Percentiles rank a stretch among this genome's conserved stretches.
phyloP scores from a whole-genome alignment of 129 eudicot genomes.

The Silybum marianum region DNA sequence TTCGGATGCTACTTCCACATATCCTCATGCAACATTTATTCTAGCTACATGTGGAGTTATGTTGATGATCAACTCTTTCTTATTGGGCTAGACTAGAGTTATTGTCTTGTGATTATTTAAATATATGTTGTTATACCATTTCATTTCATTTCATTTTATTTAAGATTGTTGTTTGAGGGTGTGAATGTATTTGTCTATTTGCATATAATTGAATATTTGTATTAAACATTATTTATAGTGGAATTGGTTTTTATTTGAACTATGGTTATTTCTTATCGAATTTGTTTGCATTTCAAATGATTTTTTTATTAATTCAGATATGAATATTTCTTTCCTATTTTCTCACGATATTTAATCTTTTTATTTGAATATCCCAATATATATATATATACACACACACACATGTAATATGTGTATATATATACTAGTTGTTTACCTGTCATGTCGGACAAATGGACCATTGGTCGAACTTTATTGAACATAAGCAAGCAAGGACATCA shows the following conservation, averaged over 20 bases:
- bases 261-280: not conserved
- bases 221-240: not conserved
- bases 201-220: not conserved
- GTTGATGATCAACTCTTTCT: slow-evolving; percentile 35
- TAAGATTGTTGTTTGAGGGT: slow-evolving; percentile 12
- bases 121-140: slow-evolving; percentile 3
- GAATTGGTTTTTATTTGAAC: not conserved
- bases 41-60: slow-evolving; percentile 42
- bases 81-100: not conserved
- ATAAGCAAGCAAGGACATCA: not conserved
- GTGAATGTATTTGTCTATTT: slow-evolving; percentile 3
- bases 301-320: no score
- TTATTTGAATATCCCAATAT: no score
- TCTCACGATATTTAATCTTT: no score
- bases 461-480: not conserved
- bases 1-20: slow-evolving; percentile 51
- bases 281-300: not conserved
- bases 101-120: not conserved
- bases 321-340: no score
- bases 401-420: no score
- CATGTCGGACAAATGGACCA: not conserved
- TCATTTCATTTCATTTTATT: slow-evolving; percentile 13
- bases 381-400: not conserved
- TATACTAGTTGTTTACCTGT: not conserved
- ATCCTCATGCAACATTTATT: slow-evolving; percentile 39